Percentiles rank a stretch among this genome's conserved stretches.
Conservation (phyloP, 106 monocot species). For the Dendrobium catenatum region DNA sequence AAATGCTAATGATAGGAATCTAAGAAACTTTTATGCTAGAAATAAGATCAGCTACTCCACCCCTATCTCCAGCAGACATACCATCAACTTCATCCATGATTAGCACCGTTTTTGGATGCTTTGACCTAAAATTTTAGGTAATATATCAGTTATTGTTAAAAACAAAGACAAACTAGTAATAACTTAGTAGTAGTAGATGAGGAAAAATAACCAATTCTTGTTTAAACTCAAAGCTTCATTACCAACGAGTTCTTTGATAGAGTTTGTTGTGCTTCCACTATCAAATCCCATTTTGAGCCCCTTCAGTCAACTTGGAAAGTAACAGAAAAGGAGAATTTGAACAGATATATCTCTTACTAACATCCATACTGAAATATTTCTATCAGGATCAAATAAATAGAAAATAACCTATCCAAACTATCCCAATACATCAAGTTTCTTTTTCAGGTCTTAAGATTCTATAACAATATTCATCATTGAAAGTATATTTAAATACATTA, state of each 20-base stretch:
- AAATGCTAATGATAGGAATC: constrained; percentile 95
- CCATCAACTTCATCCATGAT: constrained; percentile 99
- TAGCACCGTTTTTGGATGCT: constrained; percentile 73
- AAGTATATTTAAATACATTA: too few relatives aligned
- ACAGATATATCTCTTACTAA: too few relatives aligned
- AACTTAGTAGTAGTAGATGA: neutral
- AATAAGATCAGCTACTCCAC: constrained; percentile 99
- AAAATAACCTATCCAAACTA: too few relatives aligned
- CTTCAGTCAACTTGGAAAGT: too few relatives aligned
- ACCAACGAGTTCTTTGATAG: constrained; percentile 87
- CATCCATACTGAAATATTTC: too few relatives aligned
- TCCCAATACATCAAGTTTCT: too few relatives aligned
- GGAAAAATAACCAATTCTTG: constrained; percentile 50
- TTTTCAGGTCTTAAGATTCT: too few relatives aligned
- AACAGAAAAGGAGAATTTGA: too few relatives aligned
- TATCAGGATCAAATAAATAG: too few relatives aligned
- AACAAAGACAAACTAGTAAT: constrained; percentile 3
- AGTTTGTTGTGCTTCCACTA: constrained; percentile 81
- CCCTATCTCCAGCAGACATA: constrained; percentile 99
- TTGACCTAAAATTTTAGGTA: constrained; percentile 39
- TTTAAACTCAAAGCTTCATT: constrained; percentile 56
- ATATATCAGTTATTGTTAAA: neutral
- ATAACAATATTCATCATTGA: too few relatives aligned
- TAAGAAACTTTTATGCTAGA: constrained; percentile 92
- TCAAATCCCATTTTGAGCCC: too few relatives aligned